Evolutionary conservation across 257 asterid genomes (phyloP), one percentile per base, ranked within the genome.

Genomic region (Ehretia macrophylla): DNA sequence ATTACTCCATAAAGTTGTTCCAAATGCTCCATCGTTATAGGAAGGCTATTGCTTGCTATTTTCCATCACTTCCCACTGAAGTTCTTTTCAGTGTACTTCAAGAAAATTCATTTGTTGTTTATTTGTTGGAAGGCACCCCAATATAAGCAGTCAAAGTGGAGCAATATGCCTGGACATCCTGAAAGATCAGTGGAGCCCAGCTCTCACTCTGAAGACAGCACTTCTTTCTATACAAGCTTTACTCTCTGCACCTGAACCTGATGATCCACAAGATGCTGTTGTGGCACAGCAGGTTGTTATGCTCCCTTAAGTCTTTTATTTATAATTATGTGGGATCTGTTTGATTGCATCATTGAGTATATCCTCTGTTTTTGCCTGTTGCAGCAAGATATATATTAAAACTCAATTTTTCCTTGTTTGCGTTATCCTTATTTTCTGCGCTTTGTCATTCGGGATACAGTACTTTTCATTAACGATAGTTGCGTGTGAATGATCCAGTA

Each of bases 181-280:
- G 74, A 92, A 88, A 78, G 97, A 86, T 70, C 97, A 92, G 56
- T 92, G 99, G 99, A 92, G 99, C 79, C 99, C 99, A 3, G 99
- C 99, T 0, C 79, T 92, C 49, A 92, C 97, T 58, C 66, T 92
- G 74, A 92, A 92, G 79, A 92, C 99, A 8, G 97, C 99, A 16
- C 96, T 92, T 32, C 96, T 92, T 62, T 92, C 99, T 62, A 52
- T 92, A 38, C 99, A 92, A 79, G 99, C 99, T 40, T 70, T 92
- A 45, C 86, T 92, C 49, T 92, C 97, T 74, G 79, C 99, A 55
- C 99, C 97, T 17, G 91, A 83, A 70, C 99, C 99, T 3, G 96
- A 79, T 62, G 99, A 92, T 72, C 99, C 99, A 51, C 99, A 86
- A 66, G 97, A 92, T 75, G 99, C 97, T 45, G 97, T 92, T 35